These are phyloP conservation scores for Petrea volubilis DNA, from an alignment of 257 asterid species.

Conservation along the genomic window DNA sequence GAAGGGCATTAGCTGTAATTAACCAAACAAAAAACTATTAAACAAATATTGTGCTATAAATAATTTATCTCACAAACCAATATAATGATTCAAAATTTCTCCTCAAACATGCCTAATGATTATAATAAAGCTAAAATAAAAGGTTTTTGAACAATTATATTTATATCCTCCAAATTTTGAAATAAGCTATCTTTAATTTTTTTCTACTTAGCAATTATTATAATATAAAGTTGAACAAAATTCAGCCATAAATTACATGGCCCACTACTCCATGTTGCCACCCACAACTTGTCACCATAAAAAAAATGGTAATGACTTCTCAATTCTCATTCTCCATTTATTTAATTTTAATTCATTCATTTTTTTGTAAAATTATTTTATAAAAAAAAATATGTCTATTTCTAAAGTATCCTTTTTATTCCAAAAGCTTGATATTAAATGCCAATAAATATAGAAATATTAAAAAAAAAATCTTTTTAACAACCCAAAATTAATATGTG, in stretches of 20 bases:
- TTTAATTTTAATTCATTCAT: too few relatives aligned
- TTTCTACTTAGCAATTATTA: neutral
- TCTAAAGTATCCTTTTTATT: too few relatives aligned
- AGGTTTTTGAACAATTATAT: too few relatives aligned
- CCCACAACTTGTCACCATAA: conserved; percentile 31
- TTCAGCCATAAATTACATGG: conserved; percentile 16
- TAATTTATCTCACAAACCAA: neutral
- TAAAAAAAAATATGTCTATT: too few relatives aligned
- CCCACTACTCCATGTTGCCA: conserved; percentile 19
- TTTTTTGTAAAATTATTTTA: too few relatives aligned
- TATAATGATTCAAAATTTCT: neutral
- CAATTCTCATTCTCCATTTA: too few relatives aligned
- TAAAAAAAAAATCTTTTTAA: too few relatives aligned
- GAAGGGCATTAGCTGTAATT: too few relatives aligned
- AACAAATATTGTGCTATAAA: neutral
- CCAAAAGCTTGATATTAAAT: too few relatives aligned
- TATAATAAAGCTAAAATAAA: neutral
- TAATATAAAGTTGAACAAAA: conserved; percentile 6
- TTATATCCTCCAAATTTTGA: neutral
- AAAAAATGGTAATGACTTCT: neutral
- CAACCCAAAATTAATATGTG: too few relatives aligned
- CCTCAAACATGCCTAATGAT: neutral
- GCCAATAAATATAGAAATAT: too few relatives aligned
- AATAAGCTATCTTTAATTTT: neutral
- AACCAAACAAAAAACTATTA: too few relatives aligned